phyloP scores from a whole-genome alignment of 495 filamentous ascomycete genomes.

The Aspergillus affinis region DNA sequence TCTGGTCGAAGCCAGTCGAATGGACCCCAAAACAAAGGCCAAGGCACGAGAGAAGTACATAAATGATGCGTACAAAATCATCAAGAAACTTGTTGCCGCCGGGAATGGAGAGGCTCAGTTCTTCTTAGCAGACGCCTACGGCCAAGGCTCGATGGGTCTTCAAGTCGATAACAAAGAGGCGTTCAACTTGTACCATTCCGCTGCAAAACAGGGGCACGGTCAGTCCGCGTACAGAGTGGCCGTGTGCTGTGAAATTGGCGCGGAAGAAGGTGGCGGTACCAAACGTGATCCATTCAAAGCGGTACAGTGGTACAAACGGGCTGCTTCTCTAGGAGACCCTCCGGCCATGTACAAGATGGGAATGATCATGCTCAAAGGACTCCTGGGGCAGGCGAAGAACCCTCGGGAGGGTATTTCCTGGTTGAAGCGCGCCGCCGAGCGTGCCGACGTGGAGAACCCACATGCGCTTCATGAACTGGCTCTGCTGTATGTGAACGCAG shows the following conservation, averaged over 20 bases:
- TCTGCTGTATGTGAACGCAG: conserved; percentile 74
- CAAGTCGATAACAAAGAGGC: conserved; percentile 84
- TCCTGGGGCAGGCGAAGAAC: conserved; percentile 87
- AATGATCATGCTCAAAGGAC: conserved; percentile 89
- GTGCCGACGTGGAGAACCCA: conserved; percentile 85
- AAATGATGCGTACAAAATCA: conserved; percentile 80
- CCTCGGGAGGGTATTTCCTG: conserved; percentile 81
- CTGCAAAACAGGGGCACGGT: conserved; percentile 83
- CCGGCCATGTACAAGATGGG: conserved; percentile 98
- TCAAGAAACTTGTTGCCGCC: conserved; percentile 76
- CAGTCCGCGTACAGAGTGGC: conserved; percentile 91
- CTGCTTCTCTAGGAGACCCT: conserved; percentile 83
- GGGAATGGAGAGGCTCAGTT: conserved; percentile 86
- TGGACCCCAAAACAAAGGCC: conserved; percentile 71
- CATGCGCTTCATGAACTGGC: conserved; percentile 94
- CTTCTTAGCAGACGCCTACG: conserved; percentile 87
- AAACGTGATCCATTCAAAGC: conserved; percentile 88
- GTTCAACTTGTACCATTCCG: conserved; percentile 88
- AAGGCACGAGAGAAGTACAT: conserved; percentile 82
- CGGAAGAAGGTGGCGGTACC: conserved; percentile 89
- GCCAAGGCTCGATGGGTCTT: conserved; percentile 67
- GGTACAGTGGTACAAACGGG: conserved; percentile 96
- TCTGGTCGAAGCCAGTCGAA: conserved; percentile 65
- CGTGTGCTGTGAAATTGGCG: conserved; percentile 96
- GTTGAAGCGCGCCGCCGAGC: conserved; percentile 90